A percentile compares a stretch with the other conserved stretches of the same genome.
phyloP scores from a whole-genome alignment of 2,329 filamentous ascomycete genomes.

The Pseudogymnoascus sp. region DNA sequence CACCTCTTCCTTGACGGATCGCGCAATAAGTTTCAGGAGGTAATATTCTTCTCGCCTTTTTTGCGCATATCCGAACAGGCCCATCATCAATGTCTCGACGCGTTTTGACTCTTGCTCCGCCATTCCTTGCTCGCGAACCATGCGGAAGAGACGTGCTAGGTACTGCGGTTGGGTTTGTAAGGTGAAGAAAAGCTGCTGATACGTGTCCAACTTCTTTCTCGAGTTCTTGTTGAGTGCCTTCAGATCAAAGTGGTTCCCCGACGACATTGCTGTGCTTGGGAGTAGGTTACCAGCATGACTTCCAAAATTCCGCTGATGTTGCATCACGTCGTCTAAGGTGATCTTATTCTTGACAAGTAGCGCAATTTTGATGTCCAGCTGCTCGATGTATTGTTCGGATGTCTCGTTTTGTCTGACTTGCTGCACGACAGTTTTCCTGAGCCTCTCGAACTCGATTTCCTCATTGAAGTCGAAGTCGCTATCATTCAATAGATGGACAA shows the following conservation, averaged over 20 bases:
- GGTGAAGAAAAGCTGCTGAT: conserved; percentile 96
- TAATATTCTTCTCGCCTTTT: conserved; percentile 97
- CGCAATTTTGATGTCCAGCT: conserved; percentile 98
- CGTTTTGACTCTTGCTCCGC: conserved; percentile 89
- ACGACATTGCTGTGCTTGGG: conserved; percentile 81
- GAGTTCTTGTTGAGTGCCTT: conserved; percentile 98
- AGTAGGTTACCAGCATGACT: conserved; percentile 80
- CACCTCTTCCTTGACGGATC: conserved; percentile 80
- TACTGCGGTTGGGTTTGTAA: conserved; percentile 96
- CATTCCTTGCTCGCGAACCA: conserved; percentile 74
- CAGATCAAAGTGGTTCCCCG: conserved; percentile 87
- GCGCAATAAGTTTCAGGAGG: conserved; percentile 76
- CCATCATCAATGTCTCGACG: conserved; percentile 91
- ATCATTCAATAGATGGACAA: conserved; percentile 94
- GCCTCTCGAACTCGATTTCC: conserved; percentile 90
- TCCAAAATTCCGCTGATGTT: conserved; percentile 93
- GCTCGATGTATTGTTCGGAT: conserved; percentile 95
- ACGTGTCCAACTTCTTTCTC: conserved; percentile 87
- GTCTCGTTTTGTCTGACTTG: conserved; percentile 96
- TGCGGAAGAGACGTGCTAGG: conserved; percentile 78
- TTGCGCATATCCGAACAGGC: conserved; percentile 92
- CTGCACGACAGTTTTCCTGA: conserved; percentile 93
- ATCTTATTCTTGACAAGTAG: conserved; percentile 99
- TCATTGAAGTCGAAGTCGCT: conserved; percentile 99
- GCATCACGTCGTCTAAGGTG: conserved; percentile 92